Conservation (phyloP, 2,329 filamentous ascomycete genomes). For the Cadophora sp. region DNA sequence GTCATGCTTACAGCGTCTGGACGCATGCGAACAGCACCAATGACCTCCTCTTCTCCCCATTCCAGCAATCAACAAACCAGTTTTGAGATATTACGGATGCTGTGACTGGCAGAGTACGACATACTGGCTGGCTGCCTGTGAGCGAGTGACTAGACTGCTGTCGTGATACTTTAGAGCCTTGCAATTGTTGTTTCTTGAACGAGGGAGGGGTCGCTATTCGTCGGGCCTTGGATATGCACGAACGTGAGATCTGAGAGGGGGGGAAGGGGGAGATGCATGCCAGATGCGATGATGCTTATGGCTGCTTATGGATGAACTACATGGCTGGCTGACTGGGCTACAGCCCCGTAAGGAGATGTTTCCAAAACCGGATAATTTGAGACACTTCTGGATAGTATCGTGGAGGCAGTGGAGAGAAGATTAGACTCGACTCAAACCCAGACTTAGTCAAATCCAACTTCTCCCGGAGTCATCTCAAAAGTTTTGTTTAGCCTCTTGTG, state of each 20-base stretch:
- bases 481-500: no score
- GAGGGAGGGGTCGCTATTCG: background rate
- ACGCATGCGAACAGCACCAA: background rate
- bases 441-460: no score
- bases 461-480: no score
- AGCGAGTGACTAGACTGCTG: background rate
- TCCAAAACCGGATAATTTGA: no score
- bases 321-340: background rate
- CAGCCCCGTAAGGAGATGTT: background rate
- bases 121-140: background rate
- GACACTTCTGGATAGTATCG: no score
- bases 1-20: background rate
- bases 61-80: no score
- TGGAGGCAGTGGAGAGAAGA: no score
- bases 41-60: background rate
- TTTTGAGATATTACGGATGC: background rate
- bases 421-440: no score
- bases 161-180: background rate
- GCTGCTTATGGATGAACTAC: background rate
- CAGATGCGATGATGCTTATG: background rate
- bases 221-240: background rate
- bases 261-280: background rate
- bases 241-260: background rate
- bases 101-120: background rate
- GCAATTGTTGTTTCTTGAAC: no score